Percentiles rank a stretch among this genome's conserved stretches.
These are phyloP conservation scores for Priceomyces carsonii DNA, from an alignment of 805 yeast genomes.

Conservation along the genomic window DNA sequence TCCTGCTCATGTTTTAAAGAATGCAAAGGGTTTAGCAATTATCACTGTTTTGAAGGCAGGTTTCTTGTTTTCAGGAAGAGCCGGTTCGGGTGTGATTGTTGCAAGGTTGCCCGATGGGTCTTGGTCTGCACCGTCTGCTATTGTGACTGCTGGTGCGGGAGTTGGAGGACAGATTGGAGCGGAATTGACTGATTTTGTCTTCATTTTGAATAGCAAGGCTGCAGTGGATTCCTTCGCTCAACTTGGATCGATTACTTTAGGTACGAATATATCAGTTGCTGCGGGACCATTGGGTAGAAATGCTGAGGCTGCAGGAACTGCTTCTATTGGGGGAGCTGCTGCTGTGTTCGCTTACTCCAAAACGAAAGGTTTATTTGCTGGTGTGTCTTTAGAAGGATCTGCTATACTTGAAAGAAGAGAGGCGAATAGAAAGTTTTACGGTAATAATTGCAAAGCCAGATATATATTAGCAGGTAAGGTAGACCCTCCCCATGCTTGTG, in stretches of 20 bases:
- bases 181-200: conserved; percentile 93
- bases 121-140: conserved; percentile 98
- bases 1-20: conserved; percentile 82
- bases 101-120: conserved; percentile 92
- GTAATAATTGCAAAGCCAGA: conserved; percentile 85
- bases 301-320: conserved; percentile 97
- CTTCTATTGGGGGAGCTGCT: conserved; percentile 81
- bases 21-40: conserved; percentile 91
- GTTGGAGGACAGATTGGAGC: conserved; percentile 98
- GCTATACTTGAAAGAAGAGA: conserved; percentile 96
- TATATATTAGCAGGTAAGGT: conserved; percentile 80
- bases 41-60: conserved; percentile 97
- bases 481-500: conserved; percentile 92
- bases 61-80: conserved; percentile 92
- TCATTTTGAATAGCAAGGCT: conserved; percentile 78
- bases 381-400: conserved; percentile 95
- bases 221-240: conserved; percentile 96
- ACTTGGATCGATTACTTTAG: conserved; percentile 89
- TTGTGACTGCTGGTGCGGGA: conserved; percentile 96
- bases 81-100: conserved; percentile 94
- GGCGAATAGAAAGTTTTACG: conserved; percentile 93
- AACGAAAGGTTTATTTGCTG: conserved; percentile 95
- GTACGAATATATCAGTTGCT: conserved; percentile 93
- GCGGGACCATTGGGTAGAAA: conserved; percentile 98
- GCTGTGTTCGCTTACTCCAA: conserved; percentile 93